Conservation (phyloP, 2,329 filamentous ascomycete species). For the Parastagonospora nodorum region DNA sequence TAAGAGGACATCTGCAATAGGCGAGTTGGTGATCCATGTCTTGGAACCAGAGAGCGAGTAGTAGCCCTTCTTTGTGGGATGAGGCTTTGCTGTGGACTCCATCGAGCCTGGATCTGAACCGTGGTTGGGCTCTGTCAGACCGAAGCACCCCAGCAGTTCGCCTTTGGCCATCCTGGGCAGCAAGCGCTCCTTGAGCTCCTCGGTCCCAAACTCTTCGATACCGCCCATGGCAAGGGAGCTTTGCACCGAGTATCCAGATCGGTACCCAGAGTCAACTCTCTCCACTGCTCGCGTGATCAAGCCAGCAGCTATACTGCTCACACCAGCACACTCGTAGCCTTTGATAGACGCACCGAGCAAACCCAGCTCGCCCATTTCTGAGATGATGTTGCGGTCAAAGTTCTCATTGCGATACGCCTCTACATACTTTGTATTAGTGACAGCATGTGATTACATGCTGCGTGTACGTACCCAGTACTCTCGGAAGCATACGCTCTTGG, state of each 20-base stretch:
- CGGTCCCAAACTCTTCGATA: conserved; percentile 84
- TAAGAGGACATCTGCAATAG: conserved; percentile 81
- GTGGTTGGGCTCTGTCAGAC: conserved; percentile 90
- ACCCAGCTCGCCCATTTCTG: conserved; percentile 93
- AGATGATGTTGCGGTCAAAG: conserved; percentile 82
- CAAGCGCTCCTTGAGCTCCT: conserved; percentile 85
- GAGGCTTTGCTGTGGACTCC: conserved; percentile 84
- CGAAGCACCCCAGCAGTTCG: conserved; percentile 82
- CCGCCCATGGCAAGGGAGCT: conserved; percentile 92
- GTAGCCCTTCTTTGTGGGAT: conserved; percentile 83
- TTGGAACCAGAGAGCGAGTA: conserved; percentile 80
- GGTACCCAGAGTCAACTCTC: conserved; percentile 87
- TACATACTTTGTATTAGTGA: conserved; percentile 43
- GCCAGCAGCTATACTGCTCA: conserved; percentile 85
- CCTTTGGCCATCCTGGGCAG: conserved; percentile 82
- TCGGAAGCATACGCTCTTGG: conserved; percentile 83
- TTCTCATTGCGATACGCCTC: conserved; percentile 86
- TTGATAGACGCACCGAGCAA: conserved; percentile 83
- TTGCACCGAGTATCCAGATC: conserved; percentile 92
- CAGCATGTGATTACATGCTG: background rate
- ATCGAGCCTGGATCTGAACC: conserved; percentile 90
- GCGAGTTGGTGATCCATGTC: conserved; percentile 96
- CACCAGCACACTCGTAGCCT: conserved; percentile 86
- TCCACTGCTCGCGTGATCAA: conserved; percentile 90
- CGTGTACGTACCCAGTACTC: conserved; percentile 73